phyloP scores from a whole-genome alignment of 768 basidiomycete species.

The Auricularia sp. region DNA sequence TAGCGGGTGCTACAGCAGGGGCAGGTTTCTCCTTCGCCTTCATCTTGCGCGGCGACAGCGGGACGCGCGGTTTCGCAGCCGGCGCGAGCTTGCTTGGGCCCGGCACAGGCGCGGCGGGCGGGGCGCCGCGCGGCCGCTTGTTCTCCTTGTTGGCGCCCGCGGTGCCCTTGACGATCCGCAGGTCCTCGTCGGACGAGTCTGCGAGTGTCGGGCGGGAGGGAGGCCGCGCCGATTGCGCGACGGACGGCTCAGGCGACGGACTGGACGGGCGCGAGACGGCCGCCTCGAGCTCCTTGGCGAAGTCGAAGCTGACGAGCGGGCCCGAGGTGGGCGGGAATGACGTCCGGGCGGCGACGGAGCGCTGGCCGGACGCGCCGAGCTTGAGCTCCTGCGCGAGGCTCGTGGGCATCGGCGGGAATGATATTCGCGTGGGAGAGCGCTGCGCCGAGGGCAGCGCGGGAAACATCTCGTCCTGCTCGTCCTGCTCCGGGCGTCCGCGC shows the following conservation, averaged over 20 bases:
- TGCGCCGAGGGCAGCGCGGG: neutral
- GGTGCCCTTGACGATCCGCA: neutral
- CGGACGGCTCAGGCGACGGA: neutral
- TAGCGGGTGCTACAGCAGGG: neutral
- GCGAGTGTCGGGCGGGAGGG: neutral
- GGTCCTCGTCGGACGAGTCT: neutral
- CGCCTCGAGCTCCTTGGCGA: neutral
- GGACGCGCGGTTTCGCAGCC: neutral
- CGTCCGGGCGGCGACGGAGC: neutral
- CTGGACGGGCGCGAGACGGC: neutral
- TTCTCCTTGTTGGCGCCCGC: neutral
- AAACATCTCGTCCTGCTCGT: neutral
- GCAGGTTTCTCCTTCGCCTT: neutral
- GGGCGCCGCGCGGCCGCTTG: neutral
- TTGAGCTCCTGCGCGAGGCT: neutral
- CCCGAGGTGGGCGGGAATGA: neutral
- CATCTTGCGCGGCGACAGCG: neutral
- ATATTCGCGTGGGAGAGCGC: neutral
- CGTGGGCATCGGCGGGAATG: neutral
- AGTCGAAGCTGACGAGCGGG: neutral
- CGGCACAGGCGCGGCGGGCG: neutral
- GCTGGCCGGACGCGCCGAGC: conserved; percentile 1
- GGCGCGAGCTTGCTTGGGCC: neutral
- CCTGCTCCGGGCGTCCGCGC: neutral
- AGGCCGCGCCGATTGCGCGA: neutral